Base-by-base conservation (phyloP, 2,329 filamentous ascomycete genomes). In the Trichoderma sp. region DNA sequence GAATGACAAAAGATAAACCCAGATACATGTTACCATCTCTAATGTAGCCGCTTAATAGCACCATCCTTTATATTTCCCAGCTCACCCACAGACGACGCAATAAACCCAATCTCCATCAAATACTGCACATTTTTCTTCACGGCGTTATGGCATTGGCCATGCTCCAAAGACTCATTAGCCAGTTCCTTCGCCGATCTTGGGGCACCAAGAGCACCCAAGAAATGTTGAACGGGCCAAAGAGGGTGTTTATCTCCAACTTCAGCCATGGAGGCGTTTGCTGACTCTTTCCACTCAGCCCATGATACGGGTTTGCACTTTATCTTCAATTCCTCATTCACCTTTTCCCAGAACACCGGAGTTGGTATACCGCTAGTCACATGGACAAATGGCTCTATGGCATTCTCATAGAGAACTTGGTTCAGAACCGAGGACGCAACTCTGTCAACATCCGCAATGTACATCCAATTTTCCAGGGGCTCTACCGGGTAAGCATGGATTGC, bases 181-280 rank as follows among this genome's bases (percentile, higher is more conserved):
- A 50, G 25, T 3, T 58, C 54, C 2, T 52, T 37, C 2, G 5
- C 54, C 29, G 39, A 50, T 22, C 39, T 48, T 27, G 64, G 64
- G 29, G 22, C 37, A 7, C 65, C 58, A 6, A 64, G 39, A 22
- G 34, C 22, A 4, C 50, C 65, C 8, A 74, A 50, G 53, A 75
- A 74, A 39, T 70, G 70, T 35, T 74, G 71, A 10, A 75, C 73
- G 0, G 73, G 70, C 72, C 72, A 75, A 6, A 75, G 59, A 7
- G 70, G 72, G 48, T 74, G 73, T 4, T 25, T 52, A 7, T 74
- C 67, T 1, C 72, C 72, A 15, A 67, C 54, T 2, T 54, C n/a
- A 10, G 70, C 56, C 13, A 71, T 68, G 1, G 68, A 22, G 12
- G 39, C 66, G n/a, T 70, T 8, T 13, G 65, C 64, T 3, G 19